A percentile compares a stretch with the other conserved stretches of the same genome.
These are phyloP conservation scores for Cladosporium sp. DNA, from an alignment of 2,329 filamentous ascomycete genomes.

Conservation along the genomic window DNA sequence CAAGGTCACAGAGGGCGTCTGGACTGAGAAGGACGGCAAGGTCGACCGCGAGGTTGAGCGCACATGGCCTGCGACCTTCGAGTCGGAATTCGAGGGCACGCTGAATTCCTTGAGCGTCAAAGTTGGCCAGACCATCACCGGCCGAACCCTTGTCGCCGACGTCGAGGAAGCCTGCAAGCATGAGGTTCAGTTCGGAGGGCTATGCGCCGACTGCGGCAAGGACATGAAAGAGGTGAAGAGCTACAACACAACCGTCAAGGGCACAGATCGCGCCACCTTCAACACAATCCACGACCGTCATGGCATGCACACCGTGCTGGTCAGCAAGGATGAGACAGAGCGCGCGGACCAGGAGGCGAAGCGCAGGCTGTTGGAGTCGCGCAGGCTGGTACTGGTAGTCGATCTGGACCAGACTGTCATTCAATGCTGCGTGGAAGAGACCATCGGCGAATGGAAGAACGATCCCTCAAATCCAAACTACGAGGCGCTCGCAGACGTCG, in stretches of 20 bases:
- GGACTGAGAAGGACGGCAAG: slow-evolving; percentile 66
- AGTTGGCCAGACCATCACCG: slow-evolving; percentile 62
- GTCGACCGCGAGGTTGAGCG: slow-evolving; percentile 59
- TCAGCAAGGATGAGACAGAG: slow-evolving; percentile 78
- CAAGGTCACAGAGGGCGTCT: slow-evolving; percentile 65
- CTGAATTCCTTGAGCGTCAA: slow-evolving; percentile 74
- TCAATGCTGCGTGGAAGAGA: slow-evolving; percentile 95
- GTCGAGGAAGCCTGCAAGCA: slow-evolving; percentile 91
- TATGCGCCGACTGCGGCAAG: slow-evolving; percentile 90
- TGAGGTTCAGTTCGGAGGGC: slow-evolving; percentile 83
- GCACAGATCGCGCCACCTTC: slow-evolving; percentile 84
- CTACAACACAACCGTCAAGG: slow-evolving; percentile 77
- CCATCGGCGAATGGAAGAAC: slow-evolving; percentile 90
- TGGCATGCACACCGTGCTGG: slow-evolving; percentile 80
- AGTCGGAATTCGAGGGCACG: slow-evolving; percentile 79
- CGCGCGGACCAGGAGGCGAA: slow-evolving; percentile 85
- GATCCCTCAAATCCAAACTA: slow-evolving; percentile 89
- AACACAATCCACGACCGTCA: slow-evolving; percentile 73
- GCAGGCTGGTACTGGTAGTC: slow-evolving; percentile 90
- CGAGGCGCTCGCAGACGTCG: slow-evolving; percentile 83
- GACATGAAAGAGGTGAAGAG: slow-evolving; percentile 83
- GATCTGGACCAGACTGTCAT: slow-evolving; percentile 99
- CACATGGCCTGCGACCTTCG: slow-evolving; percentile 75
- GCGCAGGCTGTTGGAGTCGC: slow-evolving; percentile 72
- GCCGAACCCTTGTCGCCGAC: slow-evolving; percentile 61